Conservation (phyloP, 129 eudicot species). For the Pseudognaphalium luteoalbum region DNA sequence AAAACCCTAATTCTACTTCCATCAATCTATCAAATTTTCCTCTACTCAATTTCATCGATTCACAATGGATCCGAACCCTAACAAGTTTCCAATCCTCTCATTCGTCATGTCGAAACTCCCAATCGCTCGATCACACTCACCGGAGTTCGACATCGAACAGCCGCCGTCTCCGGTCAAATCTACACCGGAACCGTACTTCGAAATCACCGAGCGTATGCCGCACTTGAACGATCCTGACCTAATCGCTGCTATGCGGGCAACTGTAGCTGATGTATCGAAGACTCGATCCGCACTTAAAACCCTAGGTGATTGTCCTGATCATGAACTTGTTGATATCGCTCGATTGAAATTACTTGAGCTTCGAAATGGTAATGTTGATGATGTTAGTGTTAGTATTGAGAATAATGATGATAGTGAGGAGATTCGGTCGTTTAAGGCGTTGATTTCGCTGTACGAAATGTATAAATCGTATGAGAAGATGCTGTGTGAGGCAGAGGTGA, state of each 20-base stretch:
- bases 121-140: constrained; percentile 30
- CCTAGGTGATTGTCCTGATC: constrained; percentile 80
- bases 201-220: constrained; percentile 74
- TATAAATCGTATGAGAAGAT: constrained; percentile 70
- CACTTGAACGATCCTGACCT: constrained; percentile 60
- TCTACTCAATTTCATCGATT: constrained; percentile 6
- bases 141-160: constrained; percentile 67
- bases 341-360: constrained; percentile 49
- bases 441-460: constrained; percentile 70
- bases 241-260: constrained; percentile 58
- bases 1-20: background rate
- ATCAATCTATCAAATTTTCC: background rate
- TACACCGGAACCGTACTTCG: constrained; percentile 52
- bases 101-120: constrained; percentile 67
- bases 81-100: constrained; percentile 63
- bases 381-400: constrained; percentile 8
- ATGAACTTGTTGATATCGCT: constrained; percentile 75
- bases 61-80: constrained; percentile 73
- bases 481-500: constrained; percentile 72
- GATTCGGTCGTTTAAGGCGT: constrained; percentile 51
- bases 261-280: constrained; percentile 65
- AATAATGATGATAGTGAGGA: constrained; percentile 42
- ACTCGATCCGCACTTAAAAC: constrained; percentile 66
- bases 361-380: constrained; percentile 43
- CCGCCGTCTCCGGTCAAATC: constrained; percentile 38